Conservation (phyloP, 768 basidiomycete genomes). For the Boletus rufocinnamomeus region DNA sequence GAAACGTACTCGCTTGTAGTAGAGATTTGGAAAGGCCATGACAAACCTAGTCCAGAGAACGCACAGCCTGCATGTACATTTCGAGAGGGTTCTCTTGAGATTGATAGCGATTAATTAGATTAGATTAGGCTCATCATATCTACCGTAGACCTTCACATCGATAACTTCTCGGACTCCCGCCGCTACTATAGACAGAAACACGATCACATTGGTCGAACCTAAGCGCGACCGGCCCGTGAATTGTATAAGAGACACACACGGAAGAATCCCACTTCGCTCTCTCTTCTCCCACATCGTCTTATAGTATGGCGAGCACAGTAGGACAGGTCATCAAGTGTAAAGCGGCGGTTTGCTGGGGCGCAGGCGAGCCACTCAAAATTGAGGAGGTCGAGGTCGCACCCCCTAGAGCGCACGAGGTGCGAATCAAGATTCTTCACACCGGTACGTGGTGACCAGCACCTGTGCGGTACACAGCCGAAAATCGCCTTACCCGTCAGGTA, state of each 20-base stretch:
- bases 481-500: slow-evolving; percentile 46
- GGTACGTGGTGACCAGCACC: slow-evolving; percentile 46
- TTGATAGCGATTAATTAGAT: not conserved
- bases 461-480: slow-evolving; percentile 4
- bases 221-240: not conserved
- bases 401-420: slow-evolving; percentile 86
- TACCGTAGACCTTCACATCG: slow-evolving; percentile 10
- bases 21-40: slow-evolving; percentile 75
- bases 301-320: slow-evolving; percentile 66
- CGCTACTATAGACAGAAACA: slow-evolving; percentile 1
- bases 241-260: slow-evolving; percentile 2
- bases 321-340: slow-evolving; percentile 85
- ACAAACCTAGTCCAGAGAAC: not conserved
- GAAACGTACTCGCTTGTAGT: slow-evolving; percentile 81
- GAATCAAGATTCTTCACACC: slow-evolving; percentile 90
- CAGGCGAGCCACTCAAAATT: slow-evolving; percentile 80
- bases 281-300: slow-evolving; percentile 23
- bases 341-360: slow-evolving; percentile 95
- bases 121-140: slow-evolving; percentile 5
- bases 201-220: not conserved
- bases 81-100: not conserved
- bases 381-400: slow-evolving; percentile 95
- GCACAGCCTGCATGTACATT: not conserved
- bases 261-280: slow-evolving; percentile 9
- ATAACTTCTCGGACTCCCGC: slow-evolving; percentile 3